A percentile compares a stretch with the other conserved stretches of the same genome.
phyloP scores from a whole-genome alignment of 1,139 yeast species.

The Blastobotrys niveus region DNA sequence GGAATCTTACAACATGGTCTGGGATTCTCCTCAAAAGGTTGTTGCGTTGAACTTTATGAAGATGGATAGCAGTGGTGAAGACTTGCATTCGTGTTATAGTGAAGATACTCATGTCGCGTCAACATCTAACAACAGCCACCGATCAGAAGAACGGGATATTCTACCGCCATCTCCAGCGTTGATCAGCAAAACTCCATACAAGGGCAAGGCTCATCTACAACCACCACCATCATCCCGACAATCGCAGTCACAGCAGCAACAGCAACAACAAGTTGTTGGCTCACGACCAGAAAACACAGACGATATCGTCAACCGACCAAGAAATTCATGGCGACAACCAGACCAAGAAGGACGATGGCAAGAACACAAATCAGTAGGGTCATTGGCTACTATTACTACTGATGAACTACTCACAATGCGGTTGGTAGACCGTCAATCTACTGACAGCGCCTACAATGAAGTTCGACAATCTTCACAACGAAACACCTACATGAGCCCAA shows the following conservation, averaged over 20 bases:
- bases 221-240: neutral
- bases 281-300: constrained; percentile 7
- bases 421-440: constrained; percentile 42
- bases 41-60: constrained; percentile 34
- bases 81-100: constrained; percentile 20
- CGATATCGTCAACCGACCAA: constrained; percentile 22
- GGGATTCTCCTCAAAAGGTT: constrained; percentile 35
- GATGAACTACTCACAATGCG: constrained; percentile 78
- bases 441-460: constrained; percentile 10
- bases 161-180: neutral
- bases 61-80: constrained; percentile 29
- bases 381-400: constrained; percentile 81
- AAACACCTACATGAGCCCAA: constrained; percentile 27
- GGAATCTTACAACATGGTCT: constrained; percentile 16
- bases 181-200: constrained; percentile 1
- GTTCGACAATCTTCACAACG: constrained; percentile 15
- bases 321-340: constrained; percentile 72
- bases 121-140: constrained; percentile 5
- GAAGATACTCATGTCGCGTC: constrained; percentile 41
- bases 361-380: constrained; percentile 57
- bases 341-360: constrained; percentile 33
- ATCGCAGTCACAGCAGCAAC: neutral
- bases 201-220: constrained; percentile 7
- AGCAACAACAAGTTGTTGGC: constrained; percentile 7
- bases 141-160: constrained; percentile 2